These are phyloP conservation scores for Arthrobotrys entomopaga DNA, from an alignment of 2,329 filamentous ascomycete species.

Conservation along the genomic window DNA sequence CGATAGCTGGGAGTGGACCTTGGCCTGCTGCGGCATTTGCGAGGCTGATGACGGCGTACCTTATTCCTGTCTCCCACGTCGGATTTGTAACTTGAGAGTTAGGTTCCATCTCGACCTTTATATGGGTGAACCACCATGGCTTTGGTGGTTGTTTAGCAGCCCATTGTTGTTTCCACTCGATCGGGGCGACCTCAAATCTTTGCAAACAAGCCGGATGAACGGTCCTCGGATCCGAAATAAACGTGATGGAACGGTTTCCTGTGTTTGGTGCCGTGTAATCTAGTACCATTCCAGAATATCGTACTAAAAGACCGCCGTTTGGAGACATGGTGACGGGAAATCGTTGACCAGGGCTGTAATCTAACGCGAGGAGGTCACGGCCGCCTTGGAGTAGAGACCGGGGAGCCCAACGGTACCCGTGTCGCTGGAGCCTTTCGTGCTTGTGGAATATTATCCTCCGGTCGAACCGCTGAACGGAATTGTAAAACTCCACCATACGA, in stretches of 20 bases:
- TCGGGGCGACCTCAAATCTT: not conserved
- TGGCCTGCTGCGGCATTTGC: too few relatives aligned
- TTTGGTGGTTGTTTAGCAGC: not conserved
- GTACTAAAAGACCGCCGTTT: too few relatives aligned
- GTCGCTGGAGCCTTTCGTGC: slow-evolving; percentile 5
- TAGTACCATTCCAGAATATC: too few relatives aligned
- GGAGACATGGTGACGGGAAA: too few relatives aligned
- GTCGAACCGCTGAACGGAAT: slow-evolving; percentile 3
- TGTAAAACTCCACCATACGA: slow-evolving; percentile 14
- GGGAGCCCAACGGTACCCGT: slow-evolving; percentile 14
- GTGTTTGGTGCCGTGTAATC: too few relatives aligned
- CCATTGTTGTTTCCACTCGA: not conserved
- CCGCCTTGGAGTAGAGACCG: slow-evolving; percentile 1
- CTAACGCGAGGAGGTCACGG: too few relatives aligned
- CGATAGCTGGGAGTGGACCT: not conserved
- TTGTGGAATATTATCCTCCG: slow-evolving; percentile 6
- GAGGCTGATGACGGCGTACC: too few relatives aligned
- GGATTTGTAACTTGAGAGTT: too few relatives aligned
- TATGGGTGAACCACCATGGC: slow-evolving; percentile 1
- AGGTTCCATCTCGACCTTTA: not conserved
- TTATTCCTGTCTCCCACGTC: too few relatives aligned
- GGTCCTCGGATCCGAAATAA: not conserved
- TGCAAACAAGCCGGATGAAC: not conserved
- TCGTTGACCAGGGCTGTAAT: too few relatives aligned
- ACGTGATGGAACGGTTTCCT: too few relatives aligned